These are phyloP conservation scores for Cryptococcus jaspeensis DNA, from an alignment of 1,284 basidiomycete species.

Conservation along the genomic window DNA sequence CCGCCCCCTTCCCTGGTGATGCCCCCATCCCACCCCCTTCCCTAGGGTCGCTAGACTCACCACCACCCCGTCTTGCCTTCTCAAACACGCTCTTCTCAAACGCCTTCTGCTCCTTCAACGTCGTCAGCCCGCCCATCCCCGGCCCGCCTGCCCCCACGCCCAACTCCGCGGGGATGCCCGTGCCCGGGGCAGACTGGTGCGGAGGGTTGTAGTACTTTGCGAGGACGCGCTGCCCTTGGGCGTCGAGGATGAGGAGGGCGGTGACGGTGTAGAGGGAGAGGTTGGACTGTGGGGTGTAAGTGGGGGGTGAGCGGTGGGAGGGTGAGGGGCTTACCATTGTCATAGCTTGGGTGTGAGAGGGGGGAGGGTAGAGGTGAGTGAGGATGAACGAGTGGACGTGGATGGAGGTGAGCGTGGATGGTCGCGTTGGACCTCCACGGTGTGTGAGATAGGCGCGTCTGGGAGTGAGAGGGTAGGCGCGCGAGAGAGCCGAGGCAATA, in stretches of 20 bases:
- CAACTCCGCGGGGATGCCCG: slow-evolving; percentile 52
- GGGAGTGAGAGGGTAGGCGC: slow-evolving; percentile 3
- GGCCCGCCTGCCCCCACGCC: slow-evolving; percentile 44
- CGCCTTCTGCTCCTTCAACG: slow-evolving; percentile 86
- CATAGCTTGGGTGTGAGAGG: neutral
- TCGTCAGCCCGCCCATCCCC: slow-evolving; percentile 51
- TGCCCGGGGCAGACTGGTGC: slow-evolving; percentile 57
- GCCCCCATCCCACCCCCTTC: neutral
- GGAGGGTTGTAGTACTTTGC: slow-evolving; percentile 82
- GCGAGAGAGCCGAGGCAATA: neutral
- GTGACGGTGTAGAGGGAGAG: slow-evolving; percentile 81
- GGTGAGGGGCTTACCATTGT: slow-evolving; percentile 5
- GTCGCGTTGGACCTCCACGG: slow-evolving; percentile 10
- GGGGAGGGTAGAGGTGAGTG: neutral
- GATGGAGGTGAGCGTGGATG: neutral
- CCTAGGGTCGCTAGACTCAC: slow-evolving; percentile 56
- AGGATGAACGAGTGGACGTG: neutral
- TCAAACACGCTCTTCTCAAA: slow-evolving; percentile 95
- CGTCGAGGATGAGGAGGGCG: slow-evolving; percentile 88
- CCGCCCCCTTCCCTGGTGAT: neutral
- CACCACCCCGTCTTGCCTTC: slow-evolving; percentile 88
- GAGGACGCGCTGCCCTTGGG: slow-evolving; percentile 88
- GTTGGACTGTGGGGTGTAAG: slow-evolving; percentile 58
- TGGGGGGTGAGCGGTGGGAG: neutral
- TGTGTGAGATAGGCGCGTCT: too few relatives aligned